Evolutionary conservation across 2,329 filamentous ascomycete genomes (phyloP).

Genomic region (Xylariaceae sp.): DNA sequence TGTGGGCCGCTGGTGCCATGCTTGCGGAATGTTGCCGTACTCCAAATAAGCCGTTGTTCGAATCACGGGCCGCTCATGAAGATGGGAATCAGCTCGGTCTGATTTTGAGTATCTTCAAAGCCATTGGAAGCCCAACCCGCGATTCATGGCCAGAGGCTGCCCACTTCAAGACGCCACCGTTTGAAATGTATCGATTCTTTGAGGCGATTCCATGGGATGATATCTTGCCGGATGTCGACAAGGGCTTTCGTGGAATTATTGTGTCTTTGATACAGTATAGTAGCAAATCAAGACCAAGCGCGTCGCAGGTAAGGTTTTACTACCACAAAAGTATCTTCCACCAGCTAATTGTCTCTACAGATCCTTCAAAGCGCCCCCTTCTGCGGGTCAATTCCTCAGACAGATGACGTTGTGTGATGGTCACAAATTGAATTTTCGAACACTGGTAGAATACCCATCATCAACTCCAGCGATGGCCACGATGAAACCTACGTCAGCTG

Average conservation of each 20-base stretch:
- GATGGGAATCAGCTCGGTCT: constrained; percentile 89
- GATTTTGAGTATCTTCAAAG: constrained; percentile 90
- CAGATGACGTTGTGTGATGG: no score
- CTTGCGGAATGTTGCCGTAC: constrained; percentile 69
- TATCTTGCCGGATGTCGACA: constrained; percentile 61
- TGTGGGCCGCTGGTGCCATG: constrained; percentile 86
- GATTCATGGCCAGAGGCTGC: constrained; percentile 79
- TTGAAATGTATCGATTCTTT: constrained; percentile 84
- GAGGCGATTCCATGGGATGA: constrained; percentile 64
- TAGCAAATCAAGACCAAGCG: constrained; percentile 62
- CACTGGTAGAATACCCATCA: no score
- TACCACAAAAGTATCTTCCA: not conserved
- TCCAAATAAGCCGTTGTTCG: constrained; percentile 67
- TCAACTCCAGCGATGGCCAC: no score
- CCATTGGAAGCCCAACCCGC: constrained; percentile 79
- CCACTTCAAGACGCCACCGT: constrained; percentile 70
- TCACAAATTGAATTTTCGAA: no score
- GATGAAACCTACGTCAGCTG: no score
- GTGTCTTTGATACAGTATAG: constrained; percentile 70
- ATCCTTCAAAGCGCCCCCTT: no score
- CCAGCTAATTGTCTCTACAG: no score
- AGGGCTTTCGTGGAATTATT: constrained; percentile 63
- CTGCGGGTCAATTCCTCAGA: no score
- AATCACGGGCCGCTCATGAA: constrained; percentile 68
- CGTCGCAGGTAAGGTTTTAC: constrained; percentile 49